Percentiles rank a stretch among this genome's conserved stretches.
Conservation (phyloP, 805 yeast genomes). For the Cyberlindnera misumaiensis region DNA sequence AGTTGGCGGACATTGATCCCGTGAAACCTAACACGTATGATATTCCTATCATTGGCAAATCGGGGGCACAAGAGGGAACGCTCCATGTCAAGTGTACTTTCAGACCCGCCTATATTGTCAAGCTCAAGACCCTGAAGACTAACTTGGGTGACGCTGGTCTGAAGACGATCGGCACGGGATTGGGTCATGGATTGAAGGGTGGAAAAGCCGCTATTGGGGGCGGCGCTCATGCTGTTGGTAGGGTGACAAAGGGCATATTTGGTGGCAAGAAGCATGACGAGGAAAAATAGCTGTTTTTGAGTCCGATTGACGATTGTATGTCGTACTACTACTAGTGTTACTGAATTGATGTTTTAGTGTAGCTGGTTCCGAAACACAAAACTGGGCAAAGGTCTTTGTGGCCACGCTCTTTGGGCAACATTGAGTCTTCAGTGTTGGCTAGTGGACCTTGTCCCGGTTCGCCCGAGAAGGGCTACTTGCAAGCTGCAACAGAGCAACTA, state of each 20-base stretch:
- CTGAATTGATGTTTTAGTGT: no score
- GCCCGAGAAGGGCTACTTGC: no score
- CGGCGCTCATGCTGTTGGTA: conserved; percentile 37
- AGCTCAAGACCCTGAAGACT: conserved; percentile 31
- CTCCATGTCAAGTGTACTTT: conserved; percentile 54
- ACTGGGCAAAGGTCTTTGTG: no score
- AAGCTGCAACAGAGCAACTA: no score
- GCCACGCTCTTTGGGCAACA: no score
- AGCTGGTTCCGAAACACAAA: no score
- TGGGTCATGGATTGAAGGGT: conserved; percentile 38
- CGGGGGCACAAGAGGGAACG: conserved; percentile 48
- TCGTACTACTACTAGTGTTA: not conserved
- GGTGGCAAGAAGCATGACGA: conserved; percentile 24
- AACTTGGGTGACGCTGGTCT: conserved; percentile 43
- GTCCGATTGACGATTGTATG: not conserved
- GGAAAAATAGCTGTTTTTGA: not conserved
- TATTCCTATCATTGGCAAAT: conserved; percentile 39
- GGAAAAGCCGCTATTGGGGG: conserved; percentile 38
- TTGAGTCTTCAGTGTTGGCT: no score
- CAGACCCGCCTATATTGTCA: conserved; percentile 62
- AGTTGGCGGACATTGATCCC: conserved; percentile 57
- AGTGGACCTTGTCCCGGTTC: no score
- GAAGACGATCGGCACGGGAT: conserved; percentile 44
- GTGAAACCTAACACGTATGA: conserved; percentile 43
- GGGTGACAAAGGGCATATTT: conserved; percentile 34